phyloP scores from a whole-genome alignment of 2,329 filamentous ascomycete species.

The Xylaria sp. region DNA sequence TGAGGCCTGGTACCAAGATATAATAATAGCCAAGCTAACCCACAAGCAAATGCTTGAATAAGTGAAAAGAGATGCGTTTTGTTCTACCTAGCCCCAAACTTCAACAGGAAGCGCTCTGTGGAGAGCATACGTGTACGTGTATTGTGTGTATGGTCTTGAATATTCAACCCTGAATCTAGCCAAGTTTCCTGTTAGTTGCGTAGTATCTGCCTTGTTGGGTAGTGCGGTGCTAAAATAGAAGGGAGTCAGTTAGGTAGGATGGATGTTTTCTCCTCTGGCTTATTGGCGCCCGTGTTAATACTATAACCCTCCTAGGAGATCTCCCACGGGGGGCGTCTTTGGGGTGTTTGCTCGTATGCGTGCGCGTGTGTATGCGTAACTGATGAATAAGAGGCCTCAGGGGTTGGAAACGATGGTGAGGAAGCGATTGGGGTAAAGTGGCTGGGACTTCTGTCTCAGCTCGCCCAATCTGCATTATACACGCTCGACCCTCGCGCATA shows the following conservation, averaged over 20 bases:
- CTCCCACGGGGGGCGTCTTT: background rate
- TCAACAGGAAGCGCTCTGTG: background rate
- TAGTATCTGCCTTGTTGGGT: background rate
- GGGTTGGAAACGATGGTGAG: background rate
- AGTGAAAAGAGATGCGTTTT: background rate
- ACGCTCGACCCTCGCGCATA: slow-evolving; percentile 1
- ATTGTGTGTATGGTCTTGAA: background rate
- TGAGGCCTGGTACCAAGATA: background rate
- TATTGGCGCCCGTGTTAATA: background rate
- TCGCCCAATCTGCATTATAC: slow-evolving; percentile 14
- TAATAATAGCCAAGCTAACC: background rate
- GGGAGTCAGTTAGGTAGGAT: background rate
- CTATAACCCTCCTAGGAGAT: background rate
- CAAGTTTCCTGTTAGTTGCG: background rate
- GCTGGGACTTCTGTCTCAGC: background rate
- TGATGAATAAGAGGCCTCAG: background rate
- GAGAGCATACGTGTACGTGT: slow-evolving; percentile 4
- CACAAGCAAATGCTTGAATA: background rate
- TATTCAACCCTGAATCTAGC: background rate
- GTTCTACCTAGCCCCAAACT: background rate
- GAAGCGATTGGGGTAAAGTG: slow-evolving; percentile 17
- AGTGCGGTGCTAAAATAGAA: background rate
- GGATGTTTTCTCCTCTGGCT: background rate
- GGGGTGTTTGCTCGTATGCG: background rate
- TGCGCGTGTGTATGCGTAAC: background rate